phyloP scores from a whole-genome alignment of 78 protist species.

The Tieghemostelium lacteum region DNA sequence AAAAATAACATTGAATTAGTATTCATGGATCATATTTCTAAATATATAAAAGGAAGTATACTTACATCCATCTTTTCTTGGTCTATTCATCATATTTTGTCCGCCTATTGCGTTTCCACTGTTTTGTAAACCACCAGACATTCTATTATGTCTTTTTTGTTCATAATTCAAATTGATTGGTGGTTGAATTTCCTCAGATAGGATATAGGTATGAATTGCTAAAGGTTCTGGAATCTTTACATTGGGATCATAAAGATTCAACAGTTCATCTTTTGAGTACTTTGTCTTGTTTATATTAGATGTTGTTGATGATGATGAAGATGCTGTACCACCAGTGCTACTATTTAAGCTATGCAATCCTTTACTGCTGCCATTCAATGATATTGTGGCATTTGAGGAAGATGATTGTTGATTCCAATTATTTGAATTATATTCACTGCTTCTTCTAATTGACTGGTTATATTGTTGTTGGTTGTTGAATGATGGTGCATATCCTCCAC shows the following conservation, averaged over 20 bases:
- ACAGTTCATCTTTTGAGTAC: conserved; percentile 57
- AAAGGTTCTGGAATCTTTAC: conserved; percentile 30
- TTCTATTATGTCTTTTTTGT: conserved; percentile 27
- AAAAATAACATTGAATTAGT: not conserved
- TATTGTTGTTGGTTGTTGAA: conserved; percentile 10
- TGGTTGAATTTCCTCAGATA: conserved; percentile 47
- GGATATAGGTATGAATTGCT: conserved; percentile 38
- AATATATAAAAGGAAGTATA: not conserved
- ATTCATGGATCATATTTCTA: not conserved
- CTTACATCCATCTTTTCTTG: conserved; percentile 47
- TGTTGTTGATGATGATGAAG: not conserved
- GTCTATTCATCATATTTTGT: conserved; percentile 24
- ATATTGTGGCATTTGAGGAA: not conserved
- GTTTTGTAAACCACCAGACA: conserved; percentile 28
- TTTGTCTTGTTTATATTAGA: conserved; percentile 4
- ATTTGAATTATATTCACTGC: not conserved
- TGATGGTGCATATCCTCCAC: not conserved
- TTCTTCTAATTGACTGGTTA: conserved; percentile 18
- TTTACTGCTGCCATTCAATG: not conserved
- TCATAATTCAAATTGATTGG: conserved; percentile 64
- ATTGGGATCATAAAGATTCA: conserved; percentile 45
- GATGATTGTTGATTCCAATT: not conserved
- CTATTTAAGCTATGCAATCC: not conserved
- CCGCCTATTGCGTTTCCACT: not conserved
- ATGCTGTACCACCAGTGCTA: conserved; percentile 3